A percentile compares a stretch with the other conserved stretches of the same genome.
phyloP scores from a whole-genome alignment of 192 early-diverging fungal genomes.

The Spinellus fusiger region DNA sequence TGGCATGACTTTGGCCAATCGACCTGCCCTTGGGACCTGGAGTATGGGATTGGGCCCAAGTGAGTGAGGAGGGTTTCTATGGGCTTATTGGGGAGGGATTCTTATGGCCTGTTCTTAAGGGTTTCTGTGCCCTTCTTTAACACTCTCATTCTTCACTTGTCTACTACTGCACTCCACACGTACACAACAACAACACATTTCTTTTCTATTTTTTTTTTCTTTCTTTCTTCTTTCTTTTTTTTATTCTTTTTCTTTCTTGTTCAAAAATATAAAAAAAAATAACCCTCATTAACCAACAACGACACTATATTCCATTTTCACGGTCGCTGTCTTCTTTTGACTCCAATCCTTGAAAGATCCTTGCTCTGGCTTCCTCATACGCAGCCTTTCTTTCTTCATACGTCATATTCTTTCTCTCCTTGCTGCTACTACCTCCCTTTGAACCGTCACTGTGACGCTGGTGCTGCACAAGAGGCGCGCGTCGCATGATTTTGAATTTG shows the following conservation, averaged over 20 bases:
- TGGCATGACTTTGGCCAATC: too few species aligned
- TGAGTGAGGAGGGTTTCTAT: too few species aligned
- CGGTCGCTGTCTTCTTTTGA: neutral
- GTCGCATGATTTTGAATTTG: constrained; percentile 44
- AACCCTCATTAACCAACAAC: neutral
- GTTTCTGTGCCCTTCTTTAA: too few species aligned
- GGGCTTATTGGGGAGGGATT: too few species aligned
- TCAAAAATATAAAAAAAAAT: neutral
- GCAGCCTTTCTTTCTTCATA: constrained; percentile 61
- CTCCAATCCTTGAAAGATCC: constrained; percentile 58
- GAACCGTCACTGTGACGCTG: constrained; percentile 1
- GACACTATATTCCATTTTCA: neutral
- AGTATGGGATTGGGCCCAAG: too few species aligned
- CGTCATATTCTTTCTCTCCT: constrained; percentile 35
- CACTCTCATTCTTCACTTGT: too few species aligned
- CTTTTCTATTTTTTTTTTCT: neutral
- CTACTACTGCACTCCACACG: too few species aligned
- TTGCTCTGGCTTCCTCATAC: constrained; percentile 64
- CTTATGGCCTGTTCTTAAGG: too few species aligned
- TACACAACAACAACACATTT: neutral
- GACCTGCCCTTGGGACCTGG: too few species aligned
- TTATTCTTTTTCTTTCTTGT: neutral
- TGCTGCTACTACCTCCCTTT: constrained; percentile 15
- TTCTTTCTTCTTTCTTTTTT: neutral
- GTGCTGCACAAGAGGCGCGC: constrained; percentile 14